A percentile compares a stretch with the other conserved stretches of the same genome.
These are phyloP conservation scores for Reutealis trisperma DNA, from an alignment of 345 rosid species.

Conservation along the genomic window DNA sequence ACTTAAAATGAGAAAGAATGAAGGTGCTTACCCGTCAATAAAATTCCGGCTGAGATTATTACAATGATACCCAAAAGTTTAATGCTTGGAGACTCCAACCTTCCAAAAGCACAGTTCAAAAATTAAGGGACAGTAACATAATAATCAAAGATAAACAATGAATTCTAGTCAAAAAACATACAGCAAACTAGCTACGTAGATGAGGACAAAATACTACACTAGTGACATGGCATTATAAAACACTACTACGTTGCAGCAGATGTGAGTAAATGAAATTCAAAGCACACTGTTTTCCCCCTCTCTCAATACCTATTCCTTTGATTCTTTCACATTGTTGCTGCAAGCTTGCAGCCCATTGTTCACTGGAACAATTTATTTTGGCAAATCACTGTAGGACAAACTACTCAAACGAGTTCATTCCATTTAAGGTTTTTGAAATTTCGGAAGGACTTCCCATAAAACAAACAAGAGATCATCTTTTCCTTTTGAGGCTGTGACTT, in stretches of 20 bases:
- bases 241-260: not conserved
- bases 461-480: no score
- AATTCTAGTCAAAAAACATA: not conserved
- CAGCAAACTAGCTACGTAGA: not conserved
- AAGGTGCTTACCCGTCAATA: slow-evolving; percentile 69
- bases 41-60: slow-evolving; percentile 81
- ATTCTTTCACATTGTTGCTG: no score
- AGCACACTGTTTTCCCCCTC: no score
- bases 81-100: slow-evolving; percentile 98
- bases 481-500: no score
- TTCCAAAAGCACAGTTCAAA: slow-evolving; percentile 32
- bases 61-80: slow-evolving; percentile 83
- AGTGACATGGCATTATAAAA: not conserved
- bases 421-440: no score
- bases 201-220: not conserved
- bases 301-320: no score
- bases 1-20: slow-evolving; percentile 4
- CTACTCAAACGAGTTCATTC: no score
- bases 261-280: no score
- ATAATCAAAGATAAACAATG: not conserved
- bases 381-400: no score
- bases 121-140: slow-evolving; percentile 23
- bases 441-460: no score
- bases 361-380: no score
- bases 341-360: no score